Evolutionary conservation across 108 stramenopile species (phyloP), one percentile per base, ranked within the genome.

Genomic region (Bacterosira constricta): DNA sequence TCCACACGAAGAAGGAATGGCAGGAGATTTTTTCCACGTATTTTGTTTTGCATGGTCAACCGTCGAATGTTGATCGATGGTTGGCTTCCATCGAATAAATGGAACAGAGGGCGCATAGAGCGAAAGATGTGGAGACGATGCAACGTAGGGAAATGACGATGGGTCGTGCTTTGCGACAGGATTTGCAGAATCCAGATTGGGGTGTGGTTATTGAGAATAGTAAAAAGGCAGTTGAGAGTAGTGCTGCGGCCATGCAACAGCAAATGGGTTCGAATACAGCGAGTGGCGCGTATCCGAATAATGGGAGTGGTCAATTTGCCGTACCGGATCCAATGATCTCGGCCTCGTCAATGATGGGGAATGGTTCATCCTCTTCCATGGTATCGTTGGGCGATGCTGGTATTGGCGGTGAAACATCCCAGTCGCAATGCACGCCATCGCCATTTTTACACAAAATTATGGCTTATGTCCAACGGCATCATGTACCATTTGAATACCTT

Each of bases 1-100:
- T 94, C 69, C 93, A 94, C 63, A 90, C 90, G 71, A 86, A 90
- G 50, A 87, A 83, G 68, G 87, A 90, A 53, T 94, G 93, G 93
- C 67, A 90, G 27, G 93, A 91, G 49, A 71, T 75, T 8, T 92
- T 91, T 59, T 89, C 86, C 67, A 51, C 61, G 12, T 89, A 79
- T 60, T 94, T 90, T 58, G 81, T 84, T 15, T 35, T 57, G 8
- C 76, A 87, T 58, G 86, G 85, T 0, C 89, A 88, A 54, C 66
- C 66, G 0, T 49, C 91, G 49, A 88, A 94, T 79, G 90, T 85
- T 4, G 90, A 91, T 64, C 42, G 56, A 2, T 94, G 93, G 93
- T 59, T 94, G 9, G 77, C 61, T 21, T 86, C 85, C 56, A 86
- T 91, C 31, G 93, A 94, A 70, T 89, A 94, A 54, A 88, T 94